phyloP scores from a whole-genome alignment of 139 green algal genomes.

The Diplosphaera chodatii region DNA sequence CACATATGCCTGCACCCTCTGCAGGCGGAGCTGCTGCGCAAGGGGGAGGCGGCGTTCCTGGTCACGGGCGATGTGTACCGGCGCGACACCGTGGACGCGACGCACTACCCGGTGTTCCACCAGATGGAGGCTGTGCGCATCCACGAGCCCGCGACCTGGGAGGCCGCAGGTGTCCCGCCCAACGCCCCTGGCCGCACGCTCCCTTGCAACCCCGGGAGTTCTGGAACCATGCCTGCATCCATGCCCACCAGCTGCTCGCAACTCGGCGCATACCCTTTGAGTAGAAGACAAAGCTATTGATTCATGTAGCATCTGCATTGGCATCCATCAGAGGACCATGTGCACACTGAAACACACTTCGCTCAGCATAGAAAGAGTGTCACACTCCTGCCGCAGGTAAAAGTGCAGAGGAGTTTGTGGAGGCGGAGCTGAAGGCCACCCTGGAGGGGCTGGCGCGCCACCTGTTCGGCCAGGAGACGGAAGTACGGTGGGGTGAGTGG shows the following conservation, averaged over 20 bases:
- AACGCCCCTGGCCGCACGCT: too few relatives aligned
- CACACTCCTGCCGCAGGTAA: conserved; percentile 3
- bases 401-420: conserved; percentile 40
- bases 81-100: conserved; percentile 93
- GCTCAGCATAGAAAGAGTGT: too few relatives aligned
- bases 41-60: conserved; percentile 78
- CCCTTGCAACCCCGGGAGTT: too few relatives aligned
- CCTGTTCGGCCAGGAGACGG: conserved; percentile 65
- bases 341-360: too few relatives aligned
- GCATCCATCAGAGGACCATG: too few relatives aligned
- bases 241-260: too few relatives aligned
- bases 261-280: too few relatives aligned
- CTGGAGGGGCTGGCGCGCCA: conserved; percentile 87
- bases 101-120: conserved; percentile 99
- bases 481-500: not conserved
- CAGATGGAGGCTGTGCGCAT: conserved; percentile 94
- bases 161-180: conserved; percentile 53
- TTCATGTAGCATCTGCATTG: too few relatives aligned
- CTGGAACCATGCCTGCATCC: too few relatives aligned
- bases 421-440: conserved; percentile 80
- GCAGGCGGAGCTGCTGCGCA: conserved; percentile 80
- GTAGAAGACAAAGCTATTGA: too few relatives aligned
- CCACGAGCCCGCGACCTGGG: conserved; percentile 6
- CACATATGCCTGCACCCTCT: conserved; percentile 14
- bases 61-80: conserved; percentile 67